Percentiles rank a stretch among this genome's conserved stretches.
These are phyloP conservation scores for Dicorynia guianensis DNA, from an alignment of 306 rosid species.

Conservation along the genomic window DNA sequence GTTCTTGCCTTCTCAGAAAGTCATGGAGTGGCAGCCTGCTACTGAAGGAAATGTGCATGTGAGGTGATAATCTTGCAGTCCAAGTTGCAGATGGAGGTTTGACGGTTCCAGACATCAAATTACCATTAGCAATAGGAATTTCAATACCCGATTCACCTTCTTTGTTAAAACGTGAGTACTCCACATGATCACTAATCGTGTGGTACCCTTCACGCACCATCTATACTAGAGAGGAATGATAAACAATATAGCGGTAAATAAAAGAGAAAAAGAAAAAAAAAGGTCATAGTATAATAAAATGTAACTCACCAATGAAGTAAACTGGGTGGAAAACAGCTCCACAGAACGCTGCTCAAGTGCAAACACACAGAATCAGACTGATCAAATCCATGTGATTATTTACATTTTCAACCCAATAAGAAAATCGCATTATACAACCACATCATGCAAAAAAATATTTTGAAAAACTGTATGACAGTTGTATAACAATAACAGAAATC, in stretches of 20 bases:
- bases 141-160: constrained; percentile 19
- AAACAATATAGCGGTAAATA: not conserved
- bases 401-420: not conserved
- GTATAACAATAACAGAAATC: not conserved
- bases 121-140: constrained; percentile 4
- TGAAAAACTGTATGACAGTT: not conserved
- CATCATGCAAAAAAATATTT: not conserved
- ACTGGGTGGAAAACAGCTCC: constrained; percentile 44
- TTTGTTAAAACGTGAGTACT: not conserved
- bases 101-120: constrained; percentile 1
- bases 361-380: constrained; percentile 29
- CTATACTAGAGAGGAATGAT: constrained; percentile 32
- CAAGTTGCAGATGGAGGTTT: constrained; percentile 23
- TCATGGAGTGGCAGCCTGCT: constrained; percentile 16
- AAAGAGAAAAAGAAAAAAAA: not conserved
- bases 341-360: constrained; percentile 34
- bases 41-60: not conserved
- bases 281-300: not conserved
- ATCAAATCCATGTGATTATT: not conserved
- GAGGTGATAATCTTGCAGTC: constrained; percentile 12
- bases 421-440: not conserved
- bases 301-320: constrained; percentile 46
- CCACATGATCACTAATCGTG: constrained; percentile 32
- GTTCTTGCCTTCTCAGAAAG: constrained; percentile 27
- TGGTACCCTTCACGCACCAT: constrained; percentile 51